A percentile compares a stretch with the other conserved stretches of the same genome.
phyloP scores from a whole-genome alignment of 106 monocot species.

The Amphibolis antarctica region DNA sequence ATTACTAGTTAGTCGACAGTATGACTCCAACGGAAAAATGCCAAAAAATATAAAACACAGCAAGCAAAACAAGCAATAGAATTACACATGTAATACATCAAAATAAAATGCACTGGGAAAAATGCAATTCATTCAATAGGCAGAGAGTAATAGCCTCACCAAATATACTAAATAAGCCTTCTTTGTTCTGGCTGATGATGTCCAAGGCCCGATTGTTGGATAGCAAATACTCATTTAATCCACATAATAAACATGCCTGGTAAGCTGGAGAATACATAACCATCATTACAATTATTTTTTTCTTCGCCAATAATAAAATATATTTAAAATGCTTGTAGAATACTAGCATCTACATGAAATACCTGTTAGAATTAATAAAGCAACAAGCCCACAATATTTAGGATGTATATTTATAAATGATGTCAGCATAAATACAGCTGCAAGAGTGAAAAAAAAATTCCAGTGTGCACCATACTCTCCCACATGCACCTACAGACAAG shows the following conservation, averaged over 20 bases:
- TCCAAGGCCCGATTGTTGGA: slow-evolving; percentile 52
- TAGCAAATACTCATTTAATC: slow-evolving; percentile 56
- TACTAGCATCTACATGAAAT: slow-evolving; percentile 4
- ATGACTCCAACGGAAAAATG: no score
- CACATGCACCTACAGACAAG: slow-evolving; percentile 62
- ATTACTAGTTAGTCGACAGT: no score
- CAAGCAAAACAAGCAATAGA: no score
- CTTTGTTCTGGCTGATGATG: slow-evolving; percentile 82
- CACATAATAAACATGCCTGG: slow-evolving; percentile 46
- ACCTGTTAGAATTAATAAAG: slow-evolving; percentile 62
- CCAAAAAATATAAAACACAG: no score
- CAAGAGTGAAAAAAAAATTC: slow-evolving; percentile 99
- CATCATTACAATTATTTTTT: not conserved
- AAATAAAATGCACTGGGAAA: no score
- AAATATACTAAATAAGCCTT: slow-evolving; percentile 78
- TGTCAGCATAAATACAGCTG: slow-evolving; percentile 62
- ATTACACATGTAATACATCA: no score
- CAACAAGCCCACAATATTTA: slow-evolving; percentile 67
- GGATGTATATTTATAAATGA: slow-evolving; percentile 60
- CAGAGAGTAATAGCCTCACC: slow-evolving; percentile 25
- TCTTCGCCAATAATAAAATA: not conserved
- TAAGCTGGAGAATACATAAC: slow-evolving; percentile 30
- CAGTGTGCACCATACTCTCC: slow-evolving; percentile 98
- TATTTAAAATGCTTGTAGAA: not conserved
- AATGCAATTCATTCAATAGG: no score